These are phyloP conservation scores for Margaritispora aquatica DNA, from an alignment of 495 filamentous ascomycete species.

Conservation along the genomic window DNA sequence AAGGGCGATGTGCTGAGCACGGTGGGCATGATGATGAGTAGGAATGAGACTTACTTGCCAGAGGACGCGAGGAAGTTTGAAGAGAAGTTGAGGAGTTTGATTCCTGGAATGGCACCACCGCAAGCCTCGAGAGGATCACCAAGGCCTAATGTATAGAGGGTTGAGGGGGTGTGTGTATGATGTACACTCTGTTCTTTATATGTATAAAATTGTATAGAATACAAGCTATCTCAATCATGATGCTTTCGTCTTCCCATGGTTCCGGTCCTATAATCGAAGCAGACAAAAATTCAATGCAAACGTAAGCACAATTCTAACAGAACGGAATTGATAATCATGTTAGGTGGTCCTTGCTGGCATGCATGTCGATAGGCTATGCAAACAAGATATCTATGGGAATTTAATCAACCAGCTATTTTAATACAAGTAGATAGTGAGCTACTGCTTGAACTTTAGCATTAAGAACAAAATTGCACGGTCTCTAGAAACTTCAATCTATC, in stretches of 20 bases:
- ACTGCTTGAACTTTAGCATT: too few species aligned
- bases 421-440: too few species aligned
- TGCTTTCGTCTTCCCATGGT: not conserved
- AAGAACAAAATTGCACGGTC: too few species aligned
- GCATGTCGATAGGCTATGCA: too few species aligned
- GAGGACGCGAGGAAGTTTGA: constrained; percentile 26
- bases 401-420: too few species aligned
- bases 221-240: not conserved
- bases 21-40: constrained; percentile 29
- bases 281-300: too few species aligned
- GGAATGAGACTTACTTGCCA: constrained; percentile 33
- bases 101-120: constrained; percentile 11
- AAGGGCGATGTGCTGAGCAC: constrained; percentile 26
- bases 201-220: constrained; percentile 22
- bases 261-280: too few species aligned
- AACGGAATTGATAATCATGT: too few species aligned
- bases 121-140: not conserved
- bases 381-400: too few species aligned
- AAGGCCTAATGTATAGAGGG: not conserved
- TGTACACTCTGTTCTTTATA: not conserved
- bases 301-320: not conserved
- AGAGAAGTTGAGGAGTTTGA: constrained; percentile 28
- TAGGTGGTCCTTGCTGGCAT: too few species aligned
- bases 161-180: not conserved
- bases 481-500: too few species aligned